Conservation (phyloP, 352 stramenopile species). For the Phytophthora nicotianae region DNA sequence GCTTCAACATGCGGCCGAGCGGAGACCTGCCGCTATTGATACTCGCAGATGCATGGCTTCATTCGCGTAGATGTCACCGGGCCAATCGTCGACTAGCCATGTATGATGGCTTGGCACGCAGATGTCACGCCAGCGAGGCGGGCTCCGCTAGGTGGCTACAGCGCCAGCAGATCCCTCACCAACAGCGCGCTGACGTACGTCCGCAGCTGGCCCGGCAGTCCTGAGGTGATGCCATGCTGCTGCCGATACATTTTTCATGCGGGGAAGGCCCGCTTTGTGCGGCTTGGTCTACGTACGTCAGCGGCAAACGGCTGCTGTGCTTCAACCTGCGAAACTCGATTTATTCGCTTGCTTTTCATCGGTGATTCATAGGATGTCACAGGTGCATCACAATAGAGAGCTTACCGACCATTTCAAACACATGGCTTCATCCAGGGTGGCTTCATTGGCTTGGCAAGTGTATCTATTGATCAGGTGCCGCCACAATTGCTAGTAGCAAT, state of each 20-base stretch:
- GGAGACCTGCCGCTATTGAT: constrained; percentile 6
- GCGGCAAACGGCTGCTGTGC: constrained; percentile 1
- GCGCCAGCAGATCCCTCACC: constrained; percentile 11
- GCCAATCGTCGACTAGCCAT: constrained; percentile 2
- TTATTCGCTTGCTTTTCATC: background rate
- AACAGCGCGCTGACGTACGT: constrained; percentile 15
- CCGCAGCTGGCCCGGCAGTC: constrained; percentile 16
- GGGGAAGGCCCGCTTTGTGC: too few relatives aligned
- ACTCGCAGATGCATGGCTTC: constrained; percentile 6
- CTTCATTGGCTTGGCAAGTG: constrained; percentile 4
- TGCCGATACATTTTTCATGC: background rate
- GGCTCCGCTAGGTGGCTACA: background rate
- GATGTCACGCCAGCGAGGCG: background rate
- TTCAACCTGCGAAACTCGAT: constrained; percentile 25
- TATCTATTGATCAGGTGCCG: constrained; percentile 5
- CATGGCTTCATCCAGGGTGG: too few relatives aligned
- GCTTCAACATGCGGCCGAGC: constrained; percentile 21
- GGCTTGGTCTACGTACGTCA: background rate
- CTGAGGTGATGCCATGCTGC: constrained; percentile 11
- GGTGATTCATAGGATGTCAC: too few relatives aligned
- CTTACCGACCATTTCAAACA: too few relatives aligned
- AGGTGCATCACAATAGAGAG: too few relatives aligned
- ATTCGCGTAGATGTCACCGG: constrained; percentile 1
- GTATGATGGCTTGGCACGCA: background rate
- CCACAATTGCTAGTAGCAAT: background rate